A percentile compares a stretch with the other conserved stretches of the same genome.
These are phyloP conservation scores for Silybum marianum DNA, from an alignment of 129 eudicot species.

Conservation along the genomic window DNA sequence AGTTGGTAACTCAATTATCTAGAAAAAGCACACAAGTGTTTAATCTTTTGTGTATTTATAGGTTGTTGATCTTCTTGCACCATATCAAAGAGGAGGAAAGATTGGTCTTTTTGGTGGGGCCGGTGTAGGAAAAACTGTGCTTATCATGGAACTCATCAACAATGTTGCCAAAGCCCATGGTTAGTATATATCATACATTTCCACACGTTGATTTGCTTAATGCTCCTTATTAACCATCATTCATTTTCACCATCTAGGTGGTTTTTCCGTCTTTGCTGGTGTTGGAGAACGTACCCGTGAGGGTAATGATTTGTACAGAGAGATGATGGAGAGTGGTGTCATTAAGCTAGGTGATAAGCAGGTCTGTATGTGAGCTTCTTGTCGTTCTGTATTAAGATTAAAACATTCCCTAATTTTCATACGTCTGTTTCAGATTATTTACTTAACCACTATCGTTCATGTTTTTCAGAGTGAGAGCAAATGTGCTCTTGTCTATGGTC, in stretches of 20 bases:
- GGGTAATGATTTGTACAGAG: no score
- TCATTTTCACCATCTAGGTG: conserved; percentile 48
- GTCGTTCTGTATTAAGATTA: background rate
- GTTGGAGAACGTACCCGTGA: no score
- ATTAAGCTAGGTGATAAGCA: conserved; percentile 22
- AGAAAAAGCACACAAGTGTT: background rate
- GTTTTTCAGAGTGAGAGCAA: conserved; percentile 72
- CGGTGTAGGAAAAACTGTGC: conserved; percentile 92
- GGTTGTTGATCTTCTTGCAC: conserved; percentile 93
- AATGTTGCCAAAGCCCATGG: conserved; percentile 92
- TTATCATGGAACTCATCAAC: conserved; percentile 89
- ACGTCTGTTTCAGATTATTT: background rate
- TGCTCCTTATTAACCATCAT: background rate
- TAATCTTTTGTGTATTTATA: background rate
- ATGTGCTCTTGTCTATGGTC: conserved; percentile 96
- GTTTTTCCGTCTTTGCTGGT: conserved; percentile 14
- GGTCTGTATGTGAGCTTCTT: conserved; percentile 30
- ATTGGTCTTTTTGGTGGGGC: conserved; percentile 94
- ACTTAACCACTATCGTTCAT: background rate
- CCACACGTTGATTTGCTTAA: background rate
- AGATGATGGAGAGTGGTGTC: no score
- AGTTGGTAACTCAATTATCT: background rate
- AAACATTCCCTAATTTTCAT: background rate
- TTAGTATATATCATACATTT: conserved; percentile 15
- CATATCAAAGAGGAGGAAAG: conserved; percentile 90